Evolutionary conservation across 169 alveolate genomes (phyloP).

Genomic region (Plasmodium malariae): DNA sequence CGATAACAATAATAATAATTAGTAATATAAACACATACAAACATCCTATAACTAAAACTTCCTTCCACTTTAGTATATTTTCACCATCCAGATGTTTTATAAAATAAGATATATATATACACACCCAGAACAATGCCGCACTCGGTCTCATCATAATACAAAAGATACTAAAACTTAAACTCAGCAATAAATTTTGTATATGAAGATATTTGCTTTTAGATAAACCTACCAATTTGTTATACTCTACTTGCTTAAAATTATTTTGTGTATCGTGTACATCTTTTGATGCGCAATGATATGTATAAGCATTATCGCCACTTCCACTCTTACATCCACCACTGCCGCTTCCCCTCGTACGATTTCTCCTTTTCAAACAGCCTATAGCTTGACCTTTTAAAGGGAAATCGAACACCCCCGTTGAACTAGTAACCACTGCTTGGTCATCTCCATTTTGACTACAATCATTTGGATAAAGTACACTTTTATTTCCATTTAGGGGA

Average conservation of each 20-base stretch:
- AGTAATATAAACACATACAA: slow-evolving; percentile 20
- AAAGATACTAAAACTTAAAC: slow-evolving; percentile 70
- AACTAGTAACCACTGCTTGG: background rate
- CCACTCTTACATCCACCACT: too few species aligned
- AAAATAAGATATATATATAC: slow-evolving; percentile 61
- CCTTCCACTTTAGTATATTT: background rate
- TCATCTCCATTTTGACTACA: background rate
- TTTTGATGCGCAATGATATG: too few species aligned
- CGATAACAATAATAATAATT: slow-evolving; percentile 10
- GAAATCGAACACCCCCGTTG: too few species aligned
- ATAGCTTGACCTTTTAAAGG: too few species aligned
- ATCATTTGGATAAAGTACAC: too few species aligned
- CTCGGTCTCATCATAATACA: slow-evolving; percentile 78
- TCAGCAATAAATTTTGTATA: slow-evolving; percentile 36
- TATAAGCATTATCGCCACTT: too few species aligned
- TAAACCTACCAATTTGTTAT: too few species aligned
- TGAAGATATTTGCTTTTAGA: too few species aligned
- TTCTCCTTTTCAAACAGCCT: too few species aligned
- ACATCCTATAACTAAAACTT: slow-evolving; percentile 17
- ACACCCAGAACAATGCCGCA: slow-evolving; percentile 76
- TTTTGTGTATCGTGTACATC: too few species aligned
- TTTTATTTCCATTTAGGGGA: background rate
- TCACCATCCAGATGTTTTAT: slow-evolving; percentile 2
- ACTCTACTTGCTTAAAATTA: too few species aligned
- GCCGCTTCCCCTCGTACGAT: too few species aligned